Percentiles rank a stretch among this genome's conserved stretches.
Conservation (phyloP, 768 basidiomycete genomes). For the Phallus indusiatus region DNA sequence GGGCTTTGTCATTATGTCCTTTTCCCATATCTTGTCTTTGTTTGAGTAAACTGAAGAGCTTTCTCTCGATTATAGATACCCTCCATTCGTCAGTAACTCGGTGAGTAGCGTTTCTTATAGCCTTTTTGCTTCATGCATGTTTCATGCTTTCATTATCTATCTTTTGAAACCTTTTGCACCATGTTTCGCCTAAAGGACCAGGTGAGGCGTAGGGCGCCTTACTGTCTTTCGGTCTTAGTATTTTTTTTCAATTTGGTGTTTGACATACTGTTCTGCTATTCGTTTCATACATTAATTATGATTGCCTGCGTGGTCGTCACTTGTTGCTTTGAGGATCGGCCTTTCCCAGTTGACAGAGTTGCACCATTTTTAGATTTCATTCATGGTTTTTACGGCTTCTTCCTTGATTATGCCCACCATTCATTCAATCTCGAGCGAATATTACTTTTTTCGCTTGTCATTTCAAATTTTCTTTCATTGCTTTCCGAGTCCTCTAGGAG, state of each 20-base stretch:
- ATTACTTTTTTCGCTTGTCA: not conserved
- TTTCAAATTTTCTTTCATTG: not conserved
- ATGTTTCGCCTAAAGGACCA: not conserved
- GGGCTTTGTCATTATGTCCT: conserved; percentile 9
- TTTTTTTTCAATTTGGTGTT: not conserved
- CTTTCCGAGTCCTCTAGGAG: not conserved
- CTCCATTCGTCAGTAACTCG: conserved; percentile 92
- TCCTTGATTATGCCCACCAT: not conserved
- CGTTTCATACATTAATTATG: not conserved
- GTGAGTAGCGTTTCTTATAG: conserved; percentile 34
- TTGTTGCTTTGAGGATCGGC: not conserved
- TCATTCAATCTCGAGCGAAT: not conserved
- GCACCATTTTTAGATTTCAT: not conserved
- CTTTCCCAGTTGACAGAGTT: not conserved
- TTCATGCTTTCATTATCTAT: not conserved
- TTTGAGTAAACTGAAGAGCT: not conserved
- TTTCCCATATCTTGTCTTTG: not conserved
- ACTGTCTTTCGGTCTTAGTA: not conserved
- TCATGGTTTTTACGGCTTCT: not conserved
- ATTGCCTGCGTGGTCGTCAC: not conserved
- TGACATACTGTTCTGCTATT: not conserved
- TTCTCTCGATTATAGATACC: conserved; percentile 50
- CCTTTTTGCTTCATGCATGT: not conserved
- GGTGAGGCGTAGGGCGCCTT: not conserved
- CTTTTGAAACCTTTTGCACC: not conserved